Evolutionary conservation across 106 monocot species (phyloP).

Genomic region (Allium cepa): DNA sequence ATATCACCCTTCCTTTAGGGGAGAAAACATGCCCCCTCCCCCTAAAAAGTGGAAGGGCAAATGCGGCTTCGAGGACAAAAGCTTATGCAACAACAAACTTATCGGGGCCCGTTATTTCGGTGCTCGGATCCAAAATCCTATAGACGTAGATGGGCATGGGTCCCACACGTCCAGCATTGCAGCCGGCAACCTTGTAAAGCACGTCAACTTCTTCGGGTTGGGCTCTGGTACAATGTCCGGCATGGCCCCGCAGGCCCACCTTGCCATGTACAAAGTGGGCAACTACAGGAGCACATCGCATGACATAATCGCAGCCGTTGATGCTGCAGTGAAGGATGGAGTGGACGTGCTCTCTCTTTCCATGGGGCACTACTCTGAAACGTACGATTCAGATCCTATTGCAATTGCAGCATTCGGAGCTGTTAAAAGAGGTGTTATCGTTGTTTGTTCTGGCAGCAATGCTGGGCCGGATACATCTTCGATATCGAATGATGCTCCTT

Average conservation of each 20-base stretch:
- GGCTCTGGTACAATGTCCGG: conserved; percentile 15
- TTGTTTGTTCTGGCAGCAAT: conserved; percentile 4
- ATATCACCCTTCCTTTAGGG: conserved; percentile 21
- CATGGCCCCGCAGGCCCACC: conserved; percentile 17
- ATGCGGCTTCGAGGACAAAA: conserved; percentile 2
- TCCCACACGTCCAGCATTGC: conserved; percentile 20
- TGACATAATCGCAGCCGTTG: not conserved
- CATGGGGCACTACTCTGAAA: no score
- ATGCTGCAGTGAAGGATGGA: no score
- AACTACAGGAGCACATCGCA: not conserved
- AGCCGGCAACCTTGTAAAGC: conserved; percentile 10
- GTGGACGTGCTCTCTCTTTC: no score
- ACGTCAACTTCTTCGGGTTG: conserved; percentile 8
- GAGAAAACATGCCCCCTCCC: conserved; percentile 14
- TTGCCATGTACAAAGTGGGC: conserved; percentile 21
- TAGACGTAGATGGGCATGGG: conserved; percentile 16
- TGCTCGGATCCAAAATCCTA: not conserved
- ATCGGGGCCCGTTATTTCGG: conserved; percentile 13
- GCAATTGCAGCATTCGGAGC: conserved; percentile 18
- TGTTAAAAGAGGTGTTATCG: conserved; percentile 3
- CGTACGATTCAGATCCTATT: not conserved
- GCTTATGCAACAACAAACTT: conserved; percentile 14
- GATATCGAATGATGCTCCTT: conserved; percentile 17
- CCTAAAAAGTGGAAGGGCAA: conserved; percentile 21
- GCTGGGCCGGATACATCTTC: not conserved